phyloP scores from a whole-genome alignment of 1,139 yeast genomes.

The Ogataea hybrid region DNA sequence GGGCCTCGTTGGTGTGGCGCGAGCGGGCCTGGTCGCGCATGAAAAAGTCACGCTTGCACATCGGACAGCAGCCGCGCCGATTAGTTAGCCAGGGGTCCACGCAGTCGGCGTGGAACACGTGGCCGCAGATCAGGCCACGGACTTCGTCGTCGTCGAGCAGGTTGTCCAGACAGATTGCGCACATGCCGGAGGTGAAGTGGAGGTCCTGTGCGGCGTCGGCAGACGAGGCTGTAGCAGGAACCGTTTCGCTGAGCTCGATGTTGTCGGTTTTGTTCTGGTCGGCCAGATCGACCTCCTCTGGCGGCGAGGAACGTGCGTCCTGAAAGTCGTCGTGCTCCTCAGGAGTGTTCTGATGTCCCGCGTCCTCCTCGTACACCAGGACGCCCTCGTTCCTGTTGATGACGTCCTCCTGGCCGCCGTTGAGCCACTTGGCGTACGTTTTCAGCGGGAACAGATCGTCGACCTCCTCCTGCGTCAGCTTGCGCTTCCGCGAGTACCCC shows the following conservation, averaged over 20 bases:
- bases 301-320: not conserved
- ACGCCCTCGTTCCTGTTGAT: conserved; percentile 25
- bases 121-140: conserved; percentile 78
- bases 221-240: conserved; percentile 9
- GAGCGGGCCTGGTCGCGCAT: conserved; percentile 34
- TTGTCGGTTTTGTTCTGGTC: conserved; percentile 9
- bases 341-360: not conserved
- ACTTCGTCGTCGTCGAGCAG: conserved; percentile 64
- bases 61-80: conserved; percentile 80
- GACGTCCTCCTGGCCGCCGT: conserved; percentile 49
- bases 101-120: conserved; percentile 78
- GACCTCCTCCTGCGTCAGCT: conserved; percentile 58
- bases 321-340: not conserved
- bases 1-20: conserved; percentile 7
- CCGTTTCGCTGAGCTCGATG: conserved; percentile 11
- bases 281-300: conserved; percentile 13
- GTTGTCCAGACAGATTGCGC: conserved; percentile 76
- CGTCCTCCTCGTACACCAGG: conserved; percentile 25
- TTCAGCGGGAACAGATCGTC: conserved; percentile 64
- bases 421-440: conserved; percentile 60
- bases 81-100: conserved; percentile 80
- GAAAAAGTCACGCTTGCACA: conserved; percentile 74
- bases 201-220: conserved; percentile 33
- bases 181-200: conserved; percentile 67
- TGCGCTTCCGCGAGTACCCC: conserved; percentile 45